Base-by-base conservation (phyloP, 768 basidiomycete species). In the Gyrodon lividus region DNA sequence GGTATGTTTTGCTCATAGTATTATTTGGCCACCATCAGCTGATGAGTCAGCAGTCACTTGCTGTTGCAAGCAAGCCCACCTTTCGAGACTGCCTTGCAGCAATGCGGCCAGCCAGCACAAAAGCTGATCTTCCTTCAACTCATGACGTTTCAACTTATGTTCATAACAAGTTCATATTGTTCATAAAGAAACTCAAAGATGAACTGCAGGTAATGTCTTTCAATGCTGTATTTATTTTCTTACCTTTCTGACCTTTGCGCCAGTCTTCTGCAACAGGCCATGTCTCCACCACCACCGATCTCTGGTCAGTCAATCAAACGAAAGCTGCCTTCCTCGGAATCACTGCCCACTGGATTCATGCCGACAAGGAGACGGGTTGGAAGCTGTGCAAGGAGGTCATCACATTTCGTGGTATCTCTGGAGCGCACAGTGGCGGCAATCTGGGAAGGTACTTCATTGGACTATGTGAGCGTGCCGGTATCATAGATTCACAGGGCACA, bases 361-460 rank as follows among this genome's bases (percentile, higher is more conserved):
- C 24, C 24, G 9, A 30, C 7, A 8, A 2, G 2, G 10, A 30
- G 9, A 6, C 6, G 67, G 24, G 47, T 4, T 72, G 70, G 70
- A 54, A 12, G 8, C 33, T 71, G 5, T 23, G 52, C 19, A 20
- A 50, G 1, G 58, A 58, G 23, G 66, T 69, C 0, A 35, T 69
- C 10, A 66, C 58, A 5, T 63, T 70, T 41, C 44, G 53, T 19
- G 34, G 28, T 2, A 48, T 71, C 1, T 52, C 20, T 13, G 63
- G 70, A 1, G 52, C 35, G 2, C 68, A 72, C 37, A 48, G 22
- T 39, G 65, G 70, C 8, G 31, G 59, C 4, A 71, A 70, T 30
- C 51, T 72, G 1, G 67, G 61, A 2, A 39, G 52, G 1, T 69
- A 68, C 31, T 60, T 70, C 34, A 16, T 66, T 2, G 52, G 52